Conservation (phyloP, 345 rosid genomes). For the Clarkia xantiana region DNA sequence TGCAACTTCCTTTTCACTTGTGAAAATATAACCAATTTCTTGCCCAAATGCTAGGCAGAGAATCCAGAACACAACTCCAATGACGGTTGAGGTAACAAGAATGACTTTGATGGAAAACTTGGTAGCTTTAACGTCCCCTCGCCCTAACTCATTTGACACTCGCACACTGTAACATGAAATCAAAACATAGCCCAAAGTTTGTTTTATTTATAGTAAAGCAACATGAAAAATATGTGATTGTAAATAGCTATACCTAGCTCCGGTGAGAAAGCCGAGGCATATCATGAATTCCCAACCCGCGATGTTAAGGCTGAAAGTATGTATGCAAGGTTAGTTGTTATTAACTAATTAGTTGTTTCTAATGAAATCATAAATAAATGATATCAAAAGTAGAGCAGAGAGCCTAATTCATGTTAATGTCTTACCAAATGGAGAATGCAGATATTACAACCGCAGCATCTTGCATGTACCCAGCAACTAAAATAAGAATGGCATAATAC, state of each 20-base stretch:
- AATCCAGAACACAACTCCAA: constrained; percentile 30
- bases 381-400: too few species aligned
- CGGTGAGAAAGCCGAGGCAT: constrained; percentile 39
- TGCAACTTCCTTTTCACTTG: constrained; percentile 18
- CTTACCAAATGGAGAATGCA: constrained; percentile 84
- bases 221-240: not conserved
- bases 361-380: too few species aligned
- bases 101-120: constrained; percentile 32
- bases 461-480: constrained; percentile 61
- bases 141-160: constrained; percentile 45
- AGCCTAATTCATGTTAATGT: too few species aligned
- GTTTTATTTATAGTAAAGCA: not conserved
- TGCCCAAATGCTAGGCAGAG: constrained; percentile 25
- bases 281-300: constrained; percentile 37
- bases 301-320: constrained; percentile 23
- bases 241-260: constrained; percentile 25
- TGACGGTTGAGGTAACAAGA: constrained; percentile 12
- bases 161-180: constrained; percentile 24
- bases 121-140: constrained; percentile 36
- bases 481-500: constrained; percentile 52
- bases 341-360: not conserved
- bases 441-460: constrained; percentile 46
- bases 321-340: not conserved
- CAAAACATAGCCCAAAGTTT: too few species aligned
- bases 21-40: constrained; percentile 24